Evolutionary conservation across 345 rosid genomes (phyloP), one percentile per base, ranked within the genome.

Genomic region (Geranium brycei): DNA sequence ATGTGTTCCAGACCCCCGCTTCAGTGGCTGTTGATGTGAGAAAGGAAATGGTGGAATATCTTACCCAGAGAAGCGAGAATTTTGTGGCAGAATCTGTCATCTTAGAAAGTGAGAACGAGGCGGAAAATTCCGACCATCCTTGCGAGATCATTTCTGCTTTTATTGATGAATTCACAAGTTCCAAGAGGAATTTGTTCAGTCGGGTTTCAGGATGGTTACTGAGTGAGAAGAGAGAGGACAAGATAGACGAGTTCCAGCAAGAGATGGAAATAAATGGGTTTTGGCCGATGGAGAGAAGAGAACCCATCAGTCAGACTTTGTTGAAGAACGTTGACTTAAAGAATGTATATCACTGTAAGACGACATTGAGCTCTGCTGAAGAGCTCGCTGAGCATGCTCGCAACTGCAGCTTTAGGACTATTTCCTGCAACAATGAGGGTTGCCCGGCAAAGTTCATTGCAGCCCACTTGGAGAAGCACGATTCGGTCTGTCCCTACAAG

Each of bases 201-300:
- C 78, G 91, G 70, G 92, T 92, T 61, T 87, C 96, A 0, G 91
- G 87, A 40, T 87, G 95, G 98, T 59, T 92, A 64, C 81, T 85
- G 38, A 92, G 91, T 38, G 98, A 92, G 23, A 81, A 76, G 68
- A 82, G 96, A 64, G 98, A 92, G 69, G 98, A 92, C 66, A 84
- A 79, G 62, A 80, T 89, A 0, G 98, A 92, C 73, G 98, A 92
- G 67, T 82, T 89, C 7, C 80, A 76, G 14, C 97, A 92, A 60
- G 97, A 87, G 71, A 83, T 92, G 95, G 95, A 89, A 73, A 64
- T 77, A 51, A 87, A 79, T 58, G 88, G 85, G 51, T 92, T 92
- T 73, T 92, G 98, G 98, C 64, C 67, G 55, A 66, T 71, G 0
- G 87, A 85, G 51, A 81, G 73, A 65, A 79, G 95, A 64, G 84